Evolutionary conservation across 768 basidiomycete species (phyloP).

Genomic region (Pholiota microspora): DNA sequence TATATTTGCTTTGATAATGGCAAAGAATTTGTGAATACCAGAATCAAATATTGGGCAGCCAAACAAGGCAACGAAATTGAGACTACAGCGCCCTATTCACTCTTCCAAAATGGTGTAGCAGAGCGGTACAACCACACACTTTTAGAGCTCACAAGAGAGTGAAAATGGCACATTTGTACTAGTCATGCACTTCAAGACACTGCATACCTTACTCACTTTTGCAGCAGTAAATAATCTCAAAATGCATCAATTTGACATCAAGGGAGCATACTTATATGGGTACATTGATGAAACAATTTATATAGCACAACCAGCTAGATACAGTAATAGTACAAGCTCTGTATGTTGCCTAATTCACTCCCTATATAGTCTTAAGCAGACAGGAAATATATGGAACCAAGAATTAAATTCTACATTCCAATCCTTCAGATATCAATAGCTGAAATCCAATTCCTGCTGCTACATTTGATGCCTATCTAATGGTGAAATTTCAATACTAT

Average conservation of each 20-base stretch:
- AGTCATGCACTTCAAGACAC: slow-evolving; percentile 28
- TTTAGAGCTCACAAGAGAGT: slow-evolving; percentile 25
- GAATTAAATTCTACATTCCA: slow-evolving; percentile 17
- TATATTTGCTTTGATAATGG: slow-evolving; percentile 28
- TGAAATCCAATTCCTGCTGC: slow-evolving; percentile 19
- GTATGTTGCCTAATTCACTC: slow-evolving; percentile 23
- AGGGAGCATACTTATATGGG: slow-evolving; percentile 31
- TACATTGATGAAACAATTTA: slow-evolving; percentile 32
- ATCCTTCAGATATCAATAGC: slow-evolving; percentile 17
- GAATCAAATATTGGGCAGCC: slow-evolving; percentile 19
- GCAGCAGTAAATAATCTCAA: slow-evolving; percentile 32
- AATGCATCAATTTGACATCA: slow-evolving; percentile 40
- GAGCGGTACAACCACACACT: slow-evolving; percentile 35
- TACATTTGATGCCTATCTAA: slow-evolving; percentile 17
- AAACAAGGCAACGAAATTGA: slow-evolving; percentile 28
- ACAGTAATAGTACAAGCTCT: slow-evolving; percentile 21
- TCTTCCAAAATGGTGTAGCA: slow-evolving; percentile 37
- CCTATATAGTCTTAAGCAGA: slow-evolving; percentile 38
- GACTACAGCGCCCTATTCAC: slow-evolving; percentile 32
- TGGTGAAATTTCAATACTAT: slow-evolving; percentile 16
- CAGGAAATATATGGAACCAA: slow-evolving; percentile 26
- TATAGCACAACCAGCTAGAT: slow-evolving; percentile 36
- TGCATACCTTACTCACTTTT: slow-evolving; percentile 30
- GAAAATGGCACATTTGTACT: slow-evolving; percentile 26
- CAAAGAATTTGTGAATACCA: slow-evolving; percentile 26